Conservation (phyloP, 176 grass and related monocot species). For the Raddia guianensis region DNA sequence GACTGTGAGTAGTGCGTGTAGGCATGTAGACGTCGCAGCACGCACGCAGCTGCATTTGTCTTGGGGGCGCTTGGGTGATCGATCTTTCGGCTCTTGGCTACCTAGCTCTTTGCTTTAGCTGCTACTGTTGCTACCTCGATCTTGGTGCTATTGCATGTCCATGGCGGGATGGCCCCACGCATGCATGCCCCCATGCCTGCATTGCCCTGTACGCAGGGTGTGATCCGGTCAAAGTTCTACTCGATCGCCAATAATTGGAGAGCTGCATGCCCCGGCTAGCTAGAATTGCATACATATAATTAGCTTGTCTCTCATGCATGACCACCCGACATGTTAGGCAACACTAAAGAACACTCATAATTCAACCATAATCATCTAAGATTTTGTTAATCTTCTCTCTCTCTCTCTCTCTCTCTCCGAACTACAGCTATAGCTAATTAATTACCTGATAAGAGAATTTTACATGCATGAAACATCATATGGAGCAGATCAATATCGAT, state of each 20-base stretch:
- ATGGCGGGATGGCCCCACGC: background rate
- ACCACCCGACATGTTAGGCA: too few species aligned
- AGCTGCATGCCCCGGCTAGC: background rate
- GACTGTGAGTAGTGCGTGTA: background rate
- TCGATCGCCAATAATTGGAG: slow-evolving; percentile 5
- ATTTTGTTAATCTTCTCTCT: background rate
- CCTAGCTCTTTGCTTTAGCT: too few species aligned
- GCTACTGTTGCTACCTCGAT: too few species aligned
- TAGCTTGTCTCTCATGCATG: background rate
- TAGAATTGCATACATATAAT: background rate
- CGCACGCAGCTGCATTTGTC: background rate
- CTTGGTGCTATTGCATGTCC: background rate
- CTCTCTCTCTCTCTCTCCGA: too few species aligned
- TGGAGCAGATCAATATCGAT: background rate
- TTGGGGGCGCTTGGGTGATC: background rate
- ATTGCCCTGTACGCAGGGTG: too few species aligned
- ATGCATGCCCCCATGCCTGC: background rate
- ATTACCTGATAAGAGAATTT: background rate
- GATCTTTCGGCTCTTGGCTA: too few species aligned
- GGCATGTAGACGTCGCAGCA: background rate
- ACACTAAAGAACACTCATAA: too few species aligned
- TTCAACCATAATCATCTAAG: too few species aligned
- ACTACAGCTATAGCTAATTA: too few species aligned
- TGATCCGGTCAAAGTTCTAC: background rate
- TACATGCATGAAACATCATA: background rate